Evolutionary conservation across 1,284 basidiomycete genomes (phyloP).

Genomic region (Puccinia coronata): DNA sequence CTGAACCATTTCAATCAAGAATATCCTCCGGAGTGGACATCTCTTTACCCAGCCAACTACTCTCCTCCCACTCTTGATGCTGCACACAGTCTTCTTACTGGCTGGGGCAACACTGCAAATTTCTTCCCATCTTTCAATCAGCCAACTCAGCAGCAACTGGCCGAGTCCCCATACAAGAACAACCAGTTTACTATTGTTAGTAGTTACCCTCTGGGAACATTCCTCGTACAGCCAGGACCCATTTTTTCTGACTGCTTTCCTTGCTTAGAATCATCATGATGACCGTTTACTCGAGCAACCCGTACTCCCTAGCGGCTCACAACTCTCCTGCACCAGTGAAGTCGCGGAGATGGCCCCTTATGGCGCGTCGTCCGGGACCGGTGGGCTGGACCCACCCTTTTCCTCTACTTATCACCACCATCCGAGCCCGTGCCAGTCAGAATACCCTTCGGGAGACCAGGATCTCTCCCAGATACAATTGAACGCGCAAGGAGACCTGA

Average conservation of each 20-base stretch:
- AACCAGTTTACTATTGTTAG: neutral
- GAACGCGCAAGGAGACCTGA: neutral
- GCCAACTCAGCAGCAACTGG: neutral
- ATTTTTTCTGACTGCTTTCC: neutral
- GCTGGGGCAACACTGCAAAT: conserved; percentile 1
- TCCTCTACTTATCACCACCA: neutral
- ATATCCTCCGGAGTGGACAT: neutral
- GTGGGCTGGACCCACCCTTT: neutral
- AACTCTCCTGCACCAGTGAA: neutral
- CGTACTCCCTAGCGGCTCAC: neutral
- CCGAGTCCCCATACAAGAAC: neutral
- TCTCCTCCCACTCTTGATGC: conserved; percentile 19
- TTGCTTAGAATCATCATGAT: conserved; percentile 1
- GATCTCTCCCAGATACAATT: neutral
- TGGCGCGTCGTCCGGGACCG: neutral
- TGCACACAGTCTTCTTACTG: conserved; percentile 21
- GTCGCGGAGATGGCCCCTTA: neutral
- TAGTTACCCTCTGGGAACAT: neutral
- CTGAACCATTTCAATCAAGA: neutral
- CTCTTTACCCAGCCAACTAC: neutral
- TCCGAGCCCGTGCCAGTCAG: neutral
- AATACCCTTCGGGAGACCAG: neutral
- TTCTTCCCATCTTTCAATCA: neutral
- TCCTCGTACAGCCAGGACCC: neutral
- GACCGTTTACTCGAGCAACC: neutral